Conservation (phyloP, 1,284 basidiomycete genomes). For the Ganoderma resinaceum region DNA sequence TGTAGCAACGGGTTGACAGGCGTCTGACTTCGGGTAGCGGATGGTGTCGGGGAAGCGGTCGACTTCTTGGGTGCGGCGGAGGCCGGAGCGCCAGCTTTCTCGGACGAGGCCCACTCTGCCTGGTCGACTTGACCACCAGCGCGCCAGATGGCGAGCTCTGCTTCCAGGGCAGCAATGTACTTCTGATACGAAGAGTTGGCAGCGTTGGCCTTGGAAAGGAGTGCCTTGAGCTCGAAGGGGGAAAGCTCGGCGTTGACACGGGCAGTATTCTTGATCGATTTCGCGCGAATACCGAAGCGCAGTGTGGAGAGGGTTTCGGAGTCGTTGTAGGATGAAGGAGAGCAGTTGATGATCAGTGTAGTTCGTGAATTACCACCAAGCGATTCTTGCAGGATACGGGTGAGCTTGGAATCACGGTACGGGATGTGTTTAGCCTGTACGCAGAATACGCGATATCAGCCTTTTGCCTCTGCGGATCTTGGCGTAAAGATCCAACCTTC, state of each 20-base stretch:
- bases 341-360: slow-evolving; percentile 99
- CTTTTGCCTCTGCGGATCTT: background rate
- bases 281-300: slow-evolving; percentile 98
- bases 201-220: slow-evolving; percentile 90
- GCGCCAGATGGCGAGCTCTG: slow-evolving; percentile 93
- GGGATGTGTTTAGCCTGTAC: slow-evolving; percentile 93
- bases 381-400: slow-evolving; percentile 99
- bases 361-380: slow-evolving; percentile 99
- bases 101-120: slow-evolving; percentile 81
- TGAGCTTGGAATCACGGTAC: slow-evolving; percentile 99
- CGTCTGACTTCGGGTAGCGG: slow-evolving; percentile 75
- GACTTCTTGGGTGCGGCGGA: slow-evolving; percentile 60
- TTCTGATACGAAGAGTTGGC: slow-evolving; percentile 87
- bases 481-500: slow-evolving; percentile 66
- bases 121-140: slow-evolving; percentile 88
- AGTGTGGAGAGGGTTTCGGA: slow-evolving; percentile 97
- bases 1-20: slow-evolving; percentile 85
- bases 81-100: slow-evolving; percentile 59
- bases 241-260: slow-evolving; percentile 98
- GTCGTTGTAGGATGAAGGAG: slow-evolving; percentile 96
- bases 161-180: slow-evolving; percentile 90
- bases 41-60: slow-evolving; percentile 65
- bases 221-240: slow-evolving; percentile 92
- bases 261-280: slow-evolving; percentile 99
- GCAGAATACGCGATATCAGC: background rate